Evolutionary conservation across 139 green algal species (phyloP).

Genomic region (Zygnema cylindricum): DNA sequence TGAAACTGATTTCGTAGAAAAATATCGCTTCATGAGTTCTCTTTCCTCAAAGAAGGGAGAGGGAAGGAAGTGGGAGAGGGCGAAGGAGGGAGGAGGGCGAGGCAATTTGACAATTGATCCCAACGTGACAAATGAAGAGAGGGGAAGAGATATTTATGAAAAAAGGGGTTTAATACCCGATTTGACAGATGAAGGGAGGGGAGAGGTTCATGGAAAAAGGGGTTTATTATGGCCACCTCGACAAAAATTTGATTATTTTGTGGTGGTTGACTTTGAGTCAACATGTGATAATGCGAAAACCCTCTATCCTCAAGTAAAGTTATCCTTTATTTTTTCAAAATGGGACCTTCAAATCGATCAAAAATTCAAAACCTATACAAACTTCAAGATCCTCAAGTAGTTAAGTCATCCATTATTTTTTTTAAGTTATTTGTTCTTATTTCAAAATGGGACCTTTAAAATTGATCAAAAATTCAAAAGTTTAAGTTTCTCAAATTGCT

Average conservation of each 20-base stretch:
- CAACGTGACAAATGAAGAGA: neutral
- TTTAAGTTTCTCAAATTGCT: neutral
- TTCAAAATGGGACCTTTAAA: constrained; percentile 1
- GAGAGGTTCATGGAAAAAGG: neutral
- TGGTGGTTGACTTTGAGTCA: constrained; percentile 59
- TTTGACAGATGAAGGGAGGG: neutral
- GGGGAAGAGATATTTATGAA: neutral
- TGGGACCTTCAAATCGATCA: no score
- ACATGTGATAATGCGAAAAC: constrained; percentile 51
- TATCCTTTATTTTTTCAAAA: neutral
- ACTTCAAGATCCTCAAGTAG: constrained; percentile 15
- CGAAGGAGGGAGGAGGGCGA: neutral
- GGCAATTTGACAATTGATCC: neutral
- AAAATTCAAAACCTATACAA: no score
- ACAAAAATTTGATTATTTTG: constrained; percentile 55
- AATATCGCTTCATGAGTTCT: no score
- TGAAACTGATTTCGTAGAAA: no score
- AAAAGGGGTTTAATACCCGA: neutral
- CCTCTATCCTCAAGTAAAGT: constrained; percentile 21
- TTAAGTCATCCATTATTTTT: no score
- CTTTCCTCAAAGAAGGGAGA: no score
- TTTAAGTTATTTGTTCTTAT: neutral
- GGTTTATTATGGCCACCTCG: constrained; percentile 2
- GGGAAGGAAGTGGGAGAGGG: neutral
- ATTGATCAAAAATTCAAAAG: no score